Evolutionary conservation across 2,329 filamentous ascomycete species (phyloP).

Genomic region (Parasarocladium wereldwijsianum): DNA sequence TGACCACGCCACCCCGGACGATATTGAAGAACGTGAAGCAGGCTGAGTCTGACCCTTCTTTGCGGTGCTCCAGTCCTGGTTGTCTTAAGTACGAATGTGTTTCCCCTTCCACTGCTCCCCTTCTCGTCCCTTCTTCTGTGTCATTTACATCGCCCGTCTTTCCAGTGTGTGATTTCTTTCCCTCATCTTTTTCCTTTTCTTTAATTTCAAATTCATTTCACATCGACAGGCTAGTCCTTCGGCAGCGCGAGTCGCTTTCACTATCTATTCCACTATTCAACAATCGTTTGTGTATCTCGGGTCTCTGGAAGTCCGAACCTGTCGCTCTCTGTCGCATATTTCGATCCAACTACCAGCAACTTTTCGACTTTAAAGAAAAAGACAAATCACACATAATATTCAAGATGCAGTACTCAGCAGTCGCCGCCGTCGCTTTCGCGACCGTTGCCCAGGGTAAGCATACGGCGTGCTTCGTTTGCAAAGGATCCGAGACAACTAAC

Average conservation of each 20-base stretch:
- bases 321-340: constrained; percentile 16
- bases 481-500: background rate
- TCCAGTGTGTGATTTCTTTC: constrained; percentile 13
- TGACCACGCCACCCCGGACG: too few species aligned
- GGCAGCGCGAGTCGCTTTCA: constrained; percentile 32
- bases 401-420: constrained; percentile 38
- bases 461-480: background rate
- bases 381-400: constrained; percentile 8
- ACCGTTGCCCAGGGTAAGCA: constrained; percentile 29
- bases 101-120: constrained; percentile 14
- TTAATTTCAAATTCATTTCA: constrained; percentile 9
- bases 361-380: constrained; percentile 5
- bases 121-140: constrained; percentile 12
- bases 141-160: constrained; percentile 12
- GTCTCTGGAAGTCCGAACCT: constrained; percentile 7
- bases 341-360: too few species aligned
- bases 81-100: constrained; percentile 12
- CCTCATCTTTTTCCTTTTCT: constrained; percentile 13
- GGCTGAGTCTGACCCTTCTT: too few species aligned
- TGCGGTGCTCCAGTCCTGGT: too few species aligned
- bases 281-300: constrained; percentile 4
- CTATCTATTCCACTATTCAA: constrained; percentile 5
- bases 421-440: constrained; percentile 31
- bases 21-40: too few species aligned
- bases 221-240: constrained; percentile 31